phyloP scores from a whole-genome alignment of 306 rosid genomes.

The Dryas octopetala region DNA sequence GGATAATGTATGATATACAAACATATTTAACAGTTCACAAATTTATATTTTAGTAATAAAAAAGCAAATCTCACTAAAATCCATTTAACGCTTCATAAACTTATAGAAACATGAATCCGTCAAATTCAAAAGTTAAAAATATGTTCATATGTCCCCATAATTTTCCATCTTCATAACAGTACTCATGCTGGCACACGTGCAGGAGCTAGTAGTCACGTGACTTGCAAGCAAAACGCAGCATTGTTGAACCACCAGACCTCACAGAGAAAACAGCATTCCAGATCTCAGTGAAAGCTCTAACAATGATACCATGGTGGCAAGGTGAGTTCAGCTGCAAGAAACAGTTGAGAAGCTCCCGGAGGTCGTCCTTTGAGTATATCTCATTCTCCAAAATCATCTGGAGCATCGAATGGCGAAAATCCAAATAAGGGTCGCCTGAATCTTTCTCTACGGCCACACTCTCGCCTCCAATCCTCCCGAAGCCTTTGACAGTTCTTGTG shows the following conservation, averaged over 20 bases:
- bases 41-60: too few relatives aligned
- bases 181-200: constrained; percentile 20
- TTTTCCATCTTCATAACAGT: too few relatives aligned
- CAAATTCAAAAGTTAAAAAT: too few relatives aligned
- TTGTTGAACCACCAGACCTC: constrained; percentile 24
- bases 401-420: constrained; percentile 84
- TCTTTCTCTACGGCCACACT: constrained; percentile 93
- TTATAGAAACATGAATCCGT: too few relatives aligned
- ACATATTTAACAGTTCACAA: too few relatives aligned
- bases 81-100: too few relatives aligned
- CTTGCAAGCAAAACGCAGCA: constrained; percentile 29
- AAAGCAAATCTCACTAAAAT: too few relatives aligned
- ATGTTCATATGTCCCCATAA: too few relatives aligned
- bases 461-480: constrained; percentile 69
- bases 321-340: constrained; percentile 83
- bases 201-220: constrained; percentile 47
- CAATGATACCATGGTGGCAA: constrained; percentile 67
- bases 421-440: constrained; percentile 86
- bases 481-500: constrained; percentile 37
- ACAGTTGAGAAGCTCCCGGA: constrained; percentile 70
- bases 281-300: constrained; percentile 85
- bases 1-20: too few relatives aligned
- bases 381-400: constrained; percentile 93
- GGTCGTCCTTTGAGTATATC: constrained; percentile 75
- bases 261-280: constrained; percentile 83